Conservation (phyloP, 148 eudicot species). For the Vaccinium myrtillus region DNA sequence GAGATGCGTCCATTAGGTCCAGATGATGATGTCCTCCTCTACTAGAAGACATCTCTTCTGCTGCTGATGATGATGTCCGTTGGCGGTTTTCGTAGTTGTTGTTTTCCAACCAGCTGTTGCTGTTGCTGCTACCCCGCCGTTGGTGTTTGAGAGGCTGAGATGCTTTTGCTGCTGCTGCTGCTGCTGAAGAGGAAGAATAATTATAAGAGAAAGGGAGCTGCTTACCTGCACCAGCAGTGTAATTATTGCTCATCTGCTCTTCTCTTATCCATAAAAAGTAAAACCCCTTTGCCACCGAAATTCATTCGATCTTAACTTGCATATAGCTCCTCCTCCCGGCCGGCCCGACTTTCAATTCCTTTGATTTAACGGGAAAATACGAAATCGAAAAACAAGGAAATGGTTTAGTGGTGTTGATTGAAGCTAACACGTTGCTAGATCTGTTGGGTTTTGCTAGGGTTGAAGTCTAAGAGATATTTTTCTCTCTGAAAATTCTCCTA, state of each 20-base stretch:
- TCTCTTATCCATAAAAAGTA: slow-evolving; percentile 21
- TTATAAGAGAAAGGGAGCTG: slow-evolving; percentile 5
- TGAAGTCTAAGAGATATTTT: neutral
- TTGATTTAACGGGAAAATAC: neutral
- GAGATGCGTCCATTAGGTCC: slow-evolving; percentile 8
- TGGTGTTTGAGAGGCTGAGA: slow-evolving; percentile 10
- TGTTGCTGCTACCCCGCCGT: neutral
- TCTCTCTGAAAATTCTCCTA: too few relatives aligned
- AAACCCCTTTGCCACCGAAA: slow-evolving; percentile 25
- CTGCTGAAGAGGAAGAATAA: slow-evolving; percentile 12
- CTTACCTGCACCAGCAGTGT: slow-evolving; percentile 8
- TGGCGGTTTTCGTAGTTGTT: neutral
- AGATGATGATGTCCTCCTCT: neutral
- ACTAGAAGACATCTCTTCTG: neutral
- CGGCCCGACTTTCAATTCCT: neutral
- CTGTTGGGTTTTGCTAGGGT: neutral
- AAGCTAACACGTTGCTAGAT: neutral
- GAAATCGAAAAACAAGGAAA: neutral
- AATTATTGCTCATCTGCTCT: neutral
- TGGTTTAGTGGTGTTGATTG: neutral
- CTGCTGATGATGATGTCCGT: neutral
- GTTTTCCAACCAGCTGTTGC: neutral
- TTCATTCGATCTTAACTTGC: slow-evolving; percentile 13
- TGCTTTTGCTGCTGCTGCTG: neutral
- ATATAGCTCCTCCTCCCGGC: too few relatives aligned